Conservation (phyloP, 169 alveolate genomes). For the Hepatocystis sp. region DNA sequence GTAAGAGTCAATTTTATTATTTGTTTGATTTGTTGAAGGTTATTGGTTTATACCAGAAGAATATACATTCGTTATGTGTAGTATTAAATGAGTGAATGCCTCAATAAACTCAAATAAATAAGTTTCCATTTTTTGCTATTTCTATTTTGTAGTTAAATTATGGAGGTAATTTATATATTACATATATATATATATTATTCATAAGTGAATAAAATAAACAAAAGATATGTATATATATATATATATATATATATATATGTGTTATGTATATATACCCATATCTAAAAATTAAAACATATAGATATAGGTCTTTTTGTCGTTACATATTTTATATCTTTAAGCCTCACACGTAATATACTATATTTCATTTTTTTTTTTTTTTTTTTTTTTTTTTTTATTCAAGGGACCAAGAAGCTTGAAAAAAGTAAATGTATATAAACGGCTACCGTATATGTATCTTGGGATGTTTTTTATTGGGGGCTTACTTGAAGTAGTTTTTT, state of each 20-base stretch:
- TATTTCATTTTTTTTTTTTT: not conserved
- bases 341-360: too few species aligned
- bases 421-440: constrained; percentile 66
- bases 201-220: not conserved
- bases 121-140: constrained; percentile 65
- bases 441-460: constrained; percentile 66
- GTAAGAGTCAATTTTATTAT: too few species aligned
- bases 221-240: not conserved
- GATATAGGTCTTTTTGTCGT: too few species aligned
- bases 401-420: constrained; percentile 73
- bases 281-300: too few species aligned
- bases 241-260: constrained; percentile 3
- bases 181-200: not conserved
- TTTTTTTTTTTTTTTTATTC: constrained; percentile 7
- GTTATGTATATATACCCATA: not conserved
- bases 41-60: constrained; percentile 38
- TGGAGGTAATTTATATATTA: constrained; percentile 38
- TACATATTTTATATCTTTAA: too few species aligned
- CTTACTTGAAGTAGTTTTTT: constrained; percentile 73
- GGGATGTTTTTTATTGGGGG: constrained; percentile 77
- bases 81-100: constrained; percentile 66
- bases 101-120: constrained; percentile 66
- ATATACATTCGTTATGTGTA: constrained; percentile 40
- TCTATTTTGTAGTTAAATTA: constrained; percentile 5
- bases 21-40: not conserved